Percentiles rank a stretch among this genome's conserved stretches.
These are phyloP conservation scores for Phaeomoniella chlamydospora DNA, from an alignment of 2,329 filamentous ascomycete species.

Conservation along the genomic window DNA sequence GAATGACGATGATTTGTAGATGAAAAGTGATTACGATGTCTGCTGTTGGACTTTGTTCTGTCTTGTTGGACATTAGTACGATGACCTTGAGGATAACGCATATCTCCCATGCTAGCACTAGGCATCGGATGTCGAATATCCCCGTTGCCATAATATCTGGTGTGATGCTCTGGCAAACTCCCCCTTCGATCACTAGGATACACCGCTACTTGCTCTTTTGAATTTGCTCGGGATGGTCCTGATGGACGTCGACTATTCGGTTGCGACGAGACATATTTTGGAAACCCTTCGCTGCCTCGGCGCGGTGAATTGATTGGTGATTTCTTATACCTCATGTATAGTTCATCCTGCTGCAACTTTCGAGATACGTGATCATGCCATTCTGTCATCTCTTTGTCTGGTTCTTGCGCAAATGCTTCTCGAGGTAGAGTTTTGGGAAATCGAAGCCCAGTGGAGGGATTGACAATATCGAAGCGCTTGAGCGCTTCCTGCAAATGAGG, in stretches of 20 bases:
- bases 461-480: constrained; percentile 57
- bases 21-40: constrained; percentile 1
- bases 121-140: background rate
- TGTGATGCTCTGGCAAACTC: constrained; percentile 1
- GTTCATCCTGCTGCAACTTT: constrained; percentile 50
- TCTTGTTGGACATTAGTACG: background rate
- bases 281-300: constrained; percentile 6
- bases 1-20: background rate
- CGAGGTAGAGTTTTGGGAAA: constrained; percentile 52
- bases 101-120: background rate
- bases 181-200: constrained; percentile 1
- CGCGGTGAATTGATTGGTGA: constrained; percentile 18
- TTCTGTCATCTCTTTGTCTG: constrained; percentile 65
- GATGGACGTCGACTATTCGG: constrained; percentile 6
- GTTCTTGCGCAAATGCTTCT: constrained; percentile 53
- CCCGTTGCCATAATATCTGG: background rate
- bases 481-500: constrained; percentile 71
- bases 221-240: constrained; percentile 6
- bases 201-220: constrained; percentile 3
- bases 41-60: background rate
- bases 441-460: constrained; percentile 47
- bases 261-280: constrained; percentile 4
- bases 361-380: constrained; percentile 75
- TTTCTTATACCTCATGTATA: constrained; percentile 20
- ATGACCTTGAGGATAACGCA: background rate